phyloP scores from a whole-genome alignment of 352 stramenopile species.

The Phytophthora hybrid region DNA sequence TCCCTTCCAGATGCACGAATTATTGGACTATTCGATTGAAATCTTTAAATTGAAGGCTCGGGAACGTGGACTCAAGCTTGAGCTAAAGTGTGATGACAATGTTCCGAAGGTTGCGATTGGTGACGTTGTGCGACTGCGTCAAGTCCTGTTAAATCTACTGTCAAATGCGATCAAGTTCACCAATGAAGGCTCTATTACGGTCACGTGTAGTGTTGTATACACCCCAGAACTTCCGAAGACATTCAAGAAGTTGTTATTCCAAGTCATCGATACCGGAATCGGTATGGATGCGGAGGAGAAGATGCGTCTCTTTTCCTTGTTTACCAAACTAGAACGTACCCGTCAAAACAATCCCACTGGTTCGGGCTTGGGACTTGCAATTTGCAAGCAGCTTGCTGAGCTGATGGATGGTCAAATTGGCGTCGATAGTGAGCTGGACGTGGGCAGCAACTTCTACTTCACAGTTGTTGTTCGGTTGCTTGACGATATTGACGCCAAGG shows the following conservation, averaged over 20 bases:
- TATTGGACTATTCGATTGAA: conserved; percentile 90
- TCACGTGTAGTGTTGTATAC: conserved; percentile 76
- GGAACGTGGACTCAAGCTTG: conserved; percentile 89
- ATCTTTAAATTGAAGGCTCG: conserved; percentile 92
- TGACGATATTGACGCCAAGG: conserved; percentile 56
- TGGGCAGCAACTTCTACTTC: conserved; percentile 90
- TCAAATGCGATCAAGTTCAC: conserved; percentile 93
- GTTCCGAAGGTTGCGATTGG: conserved; percentile 79
- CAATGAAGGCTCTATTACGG: conserved; percentile 82
- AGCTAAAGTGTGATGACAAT: conserved; percentile 67
- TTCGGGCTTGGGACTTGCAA: conserved; percentile 85
- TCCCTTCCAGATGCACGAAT: conserved; percentile 83
- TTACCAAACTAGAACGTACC: conserved; percentile 84
- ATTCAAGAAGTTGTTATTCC: conserved; percentile 83
- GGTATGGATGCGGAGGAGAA: conserved; percentile 88
- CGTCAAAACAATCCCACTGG: conserved; percentile 89
- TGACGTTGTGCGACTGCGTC: conserved; percentile 78
- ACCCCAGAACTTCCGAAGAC: conserved; percentile 65
- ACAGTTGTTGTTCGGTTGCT: conserved; percentile 76
- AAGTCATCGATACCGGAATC: conserved; percentile 88
- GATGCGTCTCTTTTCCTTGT: conserved; percentile 80
- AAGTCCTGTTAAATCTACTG: conserved; percentile 85
- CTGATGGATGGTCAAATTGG: conserved; percentile 90
- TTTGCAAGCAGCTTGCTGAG: conserved; percentile 90
- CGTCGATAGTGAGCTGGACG: conserved; percentile 79